A percentile compares a stretch with the other conserved stretches of the same genome.
Evolutionary conservation across 164 flowering plant species (phyloP).

Genomic region (Chimonanthus salicifolius): DNA sequence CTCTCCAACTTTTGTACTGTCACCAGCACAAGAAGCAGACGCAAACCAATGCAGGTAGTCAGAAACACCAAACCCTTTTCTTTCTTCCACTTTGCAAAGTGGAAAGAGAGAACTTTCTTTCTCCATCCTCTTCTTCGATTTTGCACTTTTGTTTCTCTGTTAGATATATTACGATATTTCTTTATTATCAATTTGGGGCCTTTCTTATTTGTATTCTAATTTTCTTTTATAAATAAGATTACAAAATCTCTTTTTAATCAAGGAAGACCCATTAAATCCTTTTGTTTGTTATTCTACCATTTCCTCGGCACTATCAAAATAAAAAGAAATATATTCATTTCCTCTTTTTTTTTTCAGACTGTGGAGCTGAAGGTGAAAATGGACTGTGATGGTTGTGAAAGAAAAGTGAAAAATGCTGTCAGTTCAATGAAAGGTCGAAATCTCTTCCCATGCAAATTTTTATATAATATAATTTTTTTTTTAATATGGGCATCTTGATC

Average conservation of each 20-base stretch:
- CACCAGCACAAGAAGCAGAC: conserved; percentile 36
- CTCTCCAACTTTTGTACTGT: conserved; percentile 58
- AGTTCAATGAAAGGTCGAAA: conserved; percentile 50
- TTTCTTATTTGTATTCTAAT: too few species aligned
- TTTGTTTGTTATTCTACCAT: too few species aligned
- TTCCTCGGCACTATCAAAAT: background rate
- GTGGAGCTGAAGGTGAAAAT: conserved; percentile 76
- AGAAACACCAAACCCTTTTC: background rate
- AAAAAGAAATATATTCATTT: background rate
- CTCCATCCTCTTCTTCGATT: background rate
- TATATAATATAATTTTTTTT: too few species aligned
- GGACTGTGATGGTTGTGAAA: conserved; percentile 7
- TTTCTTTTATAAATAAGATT: too few species aligned
- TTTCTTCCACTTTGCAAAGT: background rate
- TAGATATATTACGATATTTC: too few species aligned
- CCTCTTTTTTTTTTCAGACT: conserved; percentile 34
- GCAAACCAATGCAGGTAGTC: conserved; percentile 65
- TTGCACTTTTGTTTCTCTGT: background rate
- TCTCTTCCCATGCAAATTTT: background rate
- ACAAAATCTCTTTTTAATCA: too few species aligned
- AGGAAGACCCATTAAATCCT: background rate
- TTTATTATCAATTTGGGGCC: too few species aligned
- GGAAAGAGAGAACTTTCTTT: background rate
- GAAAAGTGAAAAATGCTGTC: conserved; percentile 30
- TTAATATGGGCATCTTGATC: too few species aligned